These are phyloP conservation scores for Kokia cookei DNA, from an alignment of 441 rosid species.

Conservation along the genomic window DNA sequence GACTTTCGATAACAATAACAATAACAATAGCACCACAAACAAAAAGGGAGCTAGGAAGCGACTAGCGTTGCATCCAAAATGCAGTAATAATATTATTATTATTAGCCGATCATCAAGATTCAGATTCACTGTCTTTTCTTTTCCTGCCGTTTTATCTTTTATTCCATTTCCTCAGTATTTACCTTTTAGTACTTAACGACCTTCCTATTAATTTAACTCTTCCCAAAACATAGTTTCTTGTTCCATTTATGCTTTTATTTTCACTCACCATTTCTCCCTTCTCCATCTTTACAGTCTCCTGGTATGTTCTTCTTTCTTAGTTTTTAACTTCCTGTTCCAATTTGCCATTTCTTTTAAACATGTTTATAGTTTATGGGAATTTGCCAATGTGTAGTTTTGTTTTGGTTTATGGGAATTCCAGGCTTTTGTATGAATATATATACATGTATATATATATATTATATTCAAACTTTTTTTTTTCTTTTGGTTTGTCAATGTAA, in stretches of 20 bases:
- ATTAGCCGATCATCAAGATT: background rate
- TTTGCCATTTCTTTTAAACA: background rate
- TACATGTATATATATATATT: background rate
- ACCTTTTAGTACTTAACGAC: conserved; percentile 15
- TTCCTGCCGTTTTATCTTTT: conserved; percentile 17
- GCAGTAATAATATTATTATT: background rate
- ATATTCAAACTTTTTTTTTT: background rate
- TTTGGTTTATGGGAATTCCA: background rate
- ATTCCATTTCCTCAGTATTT: background rate
- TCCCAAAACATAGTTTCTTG: background rate
- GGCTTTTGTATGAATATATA: background rate
- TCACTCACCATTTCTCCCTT: background rate
- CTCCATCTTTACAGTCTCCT: background rate
- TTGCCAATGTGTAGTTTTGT: background rate
- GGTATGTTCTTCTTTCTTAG: background rate
- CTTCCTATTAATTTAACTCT: background rate
- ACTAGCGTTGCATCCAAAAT: background rate
- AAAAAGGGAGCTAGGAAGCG: background rate
- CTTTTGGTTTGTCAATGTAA: background rate
- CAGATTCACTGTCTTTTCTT: background rate
- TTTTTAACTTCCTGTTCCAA: background rate
- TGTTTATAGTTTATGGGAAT: background rate
- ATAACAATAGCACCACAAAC: background rate
- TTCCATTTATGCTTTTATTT: background rate
- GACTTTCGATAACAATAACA: too few relatives aligned